Evolutionary conservation across 2,329 filamentous ascomycete genomes (phyloP), one percentile per base, ranked within the genome.

Genomic region (Aureobasidium sp.): DNA sequence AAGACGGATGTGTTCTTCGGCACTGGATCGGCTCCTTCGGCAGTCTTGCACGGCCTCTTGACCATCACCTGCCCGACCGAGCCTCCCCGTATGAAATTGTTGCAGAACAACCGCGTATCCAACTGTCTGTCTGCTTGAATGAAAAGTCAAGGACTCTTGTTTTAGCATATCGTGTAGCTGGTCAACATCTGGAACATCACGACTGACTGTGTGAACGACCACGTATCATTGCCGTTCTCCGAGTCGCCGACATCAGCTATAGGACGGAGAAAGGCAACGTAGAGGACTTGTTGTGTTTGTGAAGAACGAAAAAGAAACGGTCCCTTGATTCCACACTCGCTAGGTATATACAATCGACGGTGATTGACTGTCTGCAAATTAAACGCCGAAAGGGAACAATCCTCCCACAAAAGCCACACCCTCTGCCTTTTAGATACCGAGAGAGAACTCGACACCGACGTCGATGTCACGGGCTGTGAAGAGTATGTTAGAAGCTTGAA

Each of bases 401-500:
- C 57, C 57, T 37, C 57, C 57, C 47, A 50, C 46, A 21, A 50
- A 53, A 42, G 45, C 37, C 49, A 35, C 47, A 37, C 38, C 38
- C n/a, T 37, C 38, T 49, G 43, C 33, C n/a, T 5, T 47, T 53
- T 89, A 97, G 81, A 96, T 96, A 79, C 91, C 93, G 73, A 96
- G 83, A 69, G 86, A 89, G 79, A 95, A 96, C 79, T 95, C 90
- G 69, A 97, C 93, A 70, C 92, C 93, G 67, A 97, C 93, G 72
- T 97, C 94, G 71, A 96, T 96, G 69, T 96, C 92, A 70, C 93
- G 89, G 70, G 94, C 89, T 89, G 68, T 57, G 61, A 45, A 46
- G 29, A 47, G 10, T 55, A 21, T 59, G 64, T 65, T 53, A 64
- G 70, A 69, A 70, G 69, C 64, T 25, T 23, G 27, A 37, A 49